phyloP scores from a whole-genome alignment of 2,329 filamentous ascomycete genomes.

The Tolypocladium amazonense region DNA sequence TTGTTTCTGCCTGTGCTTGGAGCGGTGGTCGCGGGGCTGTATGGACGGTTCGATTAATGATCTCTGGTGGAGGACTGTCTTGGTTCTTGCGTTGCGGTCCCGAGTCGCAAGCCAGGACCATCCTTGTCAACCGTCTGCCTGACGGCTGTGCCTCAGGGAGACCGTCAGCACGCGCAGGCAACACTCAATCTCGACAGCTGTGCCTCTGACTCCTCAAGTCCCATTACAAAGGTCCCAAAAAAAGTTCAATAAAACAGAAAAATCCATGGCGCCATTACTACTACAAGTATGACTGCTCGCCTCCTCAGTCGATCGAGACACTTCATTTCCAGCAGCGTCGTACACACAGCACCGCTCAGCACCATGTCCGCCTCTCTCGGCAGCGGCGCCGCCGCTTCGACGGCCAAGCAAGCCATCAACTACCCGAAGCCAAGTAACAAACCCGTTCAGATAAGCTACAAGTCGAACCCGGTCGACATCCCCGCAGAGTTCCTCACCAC shows the following conservation, averaged over 20 bases:
- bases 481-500: background rate
- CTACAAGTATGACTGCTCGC: background rate
- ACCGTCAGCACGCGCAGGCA: background rate
- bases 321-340: background rate
- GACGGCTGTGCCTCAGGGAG: background rate
- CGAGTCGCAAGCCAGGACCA: background rate
- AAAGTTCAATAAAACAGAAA: background rate
- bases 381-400: background rate
- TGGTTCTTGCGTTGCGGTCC: background rate
- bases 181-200: background rate
- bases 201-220: background rate
- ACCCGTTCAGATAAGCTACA: background rate
- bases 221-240: background rate
- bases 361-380: background rate
- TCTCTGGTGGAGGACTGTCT: no score
- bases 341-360: background rate
- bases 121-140: background rate
- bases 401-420: background rate
- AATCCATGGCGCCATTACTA: background rate
- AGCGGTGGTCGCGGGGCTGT: no score
- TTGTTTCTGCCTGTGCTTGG: no score
- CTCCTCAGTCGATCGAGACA: background rate
- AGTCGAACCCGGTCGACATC: constrained; percentile 1
- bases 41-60: no score
- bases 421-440: background rate